Percentiles rank a stretch among this genome's conserved stretches.
These are phyloP conservation scores for Penicillium steckii DNA, from an alignment of 495 filamentous ascomycete species.

Conservation along the genomic window DNA sequence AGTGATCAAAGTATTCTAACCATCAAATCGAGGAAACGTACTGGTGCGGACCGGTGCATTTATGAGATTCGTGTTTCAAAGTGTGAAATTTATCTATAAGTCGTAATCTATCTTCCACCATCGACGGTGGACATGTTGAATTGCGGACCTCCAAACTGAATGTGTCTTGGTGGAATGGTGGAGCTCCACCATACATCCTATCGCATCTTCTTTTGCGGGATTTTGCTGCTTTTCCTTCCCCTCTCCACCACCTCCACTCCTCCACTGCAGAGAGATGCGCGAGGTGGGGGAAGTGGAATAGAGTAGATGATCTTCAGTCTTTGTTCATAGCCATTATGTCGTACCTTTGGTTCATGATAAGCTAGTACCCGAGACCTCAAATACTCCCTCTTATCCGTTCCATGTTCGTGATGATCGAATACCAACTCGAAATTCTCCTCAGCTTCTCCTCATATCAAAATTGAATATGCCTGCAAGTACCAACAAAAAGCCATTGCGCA, in stretches of 20 bases:
- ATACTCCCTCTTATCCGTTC: conserved; percentile 2
- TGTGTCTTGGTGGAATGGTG: not conserved
- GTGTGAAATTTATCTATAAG: not conserved
- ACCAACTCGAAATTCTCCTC: not conserved
- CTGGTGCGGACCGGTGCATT: conserved; percentile 3
- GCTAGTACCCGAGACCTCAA: not conserved
- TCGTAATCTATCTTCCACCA: not conserved
- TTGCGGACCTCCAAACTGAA: not conserved
- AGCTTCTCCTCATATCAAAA: not conserved
- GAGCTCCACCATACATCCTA: conserved; percentile 6
- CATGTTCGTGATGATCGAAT: not conserved
- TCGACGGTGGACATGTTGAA: not conserved
- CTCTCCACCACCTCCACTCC: not conserved
- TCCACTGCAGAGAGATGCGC: conserved; percentile 6
- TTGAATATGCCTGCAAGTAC: conserved; percentile 8
- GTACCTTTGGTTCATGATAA: not conserved
- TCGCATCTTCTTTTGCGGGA: not conserved
- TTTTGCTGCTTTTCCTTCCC: not conserved
- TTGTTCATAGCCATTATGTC: not conserved
- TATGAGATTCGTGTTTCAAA: not conserved
- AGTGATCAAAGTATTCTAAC: not conserved
- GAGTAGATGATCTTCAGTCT: not conserved
- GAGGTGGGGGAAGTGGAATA: not conserved
- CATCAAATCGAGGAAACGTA: not conserved
- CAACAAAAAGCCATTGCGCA: conserved; percentile 6